A percentile compares a stretch with the other conserved stretches of the same genome.
Evolutionary conservation across 495 filamentous ascomycete genomes (phyloP).

Genomic region (Penicillium desertorum): DNA sequence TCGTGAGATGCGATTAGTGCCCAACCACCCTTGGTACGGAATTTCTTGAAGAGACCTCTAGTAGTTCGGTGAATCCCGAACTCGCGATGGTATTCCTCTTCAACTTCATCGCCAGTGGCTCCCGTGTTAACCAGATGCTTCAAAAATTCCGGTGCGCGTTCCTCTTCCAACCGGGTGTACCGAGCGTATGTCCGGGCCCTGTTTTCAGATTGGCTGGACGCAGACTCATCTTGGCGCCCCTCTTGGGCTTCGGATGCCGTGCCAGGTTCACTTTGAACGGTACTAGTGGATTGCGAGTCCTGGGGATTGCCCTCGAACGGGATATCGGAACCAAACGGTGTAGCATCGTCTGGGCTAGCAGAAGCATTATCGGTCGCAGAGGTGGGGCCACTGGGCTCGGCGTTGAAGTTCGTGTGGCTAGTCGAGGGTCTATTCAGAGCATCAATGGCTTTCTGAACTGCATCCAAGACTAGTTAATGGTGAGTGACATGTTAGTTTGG

Average conservation of each 20-base stretch:
- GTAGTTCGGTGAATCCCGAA: neutral
- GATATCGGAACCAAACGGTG: no score
- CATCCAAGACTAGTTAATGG: neutral
- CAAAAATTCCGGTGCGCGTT: neutral
- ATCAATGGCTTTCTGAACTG: neutral
- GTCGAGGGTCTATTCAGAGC: neutral
- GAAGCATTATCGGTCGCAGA: no score
- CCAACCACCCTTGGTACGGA: neutral
- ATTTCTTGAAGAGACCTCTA: neutral
- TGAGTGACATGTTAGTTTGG: neutral
- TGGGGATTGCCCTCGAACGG: no score
- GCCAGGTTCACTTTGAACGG: no score
- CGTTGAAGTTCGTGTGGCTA: neutral
- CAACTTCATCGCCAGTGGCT: neutral
- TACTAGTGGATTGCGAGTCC: no score
- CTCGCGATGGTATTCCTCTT: neutral
- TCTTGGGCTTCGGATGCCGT: neutral
- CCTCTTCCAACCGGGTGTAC: neutral
- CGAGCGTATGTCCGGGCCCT: fast-evolving
- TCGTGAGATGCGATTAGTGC: neutral
- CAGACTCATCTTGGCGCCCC: neutral
- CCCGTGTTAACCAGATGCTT: neutral
- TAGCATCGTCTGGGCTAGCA: no score
- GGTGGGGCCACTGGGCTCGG: no score
- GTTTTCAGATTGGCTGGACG: no score